Evolutionary conservation across 2,329 filamentous ascomycete genomes (phyloP), one percentile per base, ranked within the genome.

Genomic region (Teratosphaeria pseudoeucalypti): DNA sequence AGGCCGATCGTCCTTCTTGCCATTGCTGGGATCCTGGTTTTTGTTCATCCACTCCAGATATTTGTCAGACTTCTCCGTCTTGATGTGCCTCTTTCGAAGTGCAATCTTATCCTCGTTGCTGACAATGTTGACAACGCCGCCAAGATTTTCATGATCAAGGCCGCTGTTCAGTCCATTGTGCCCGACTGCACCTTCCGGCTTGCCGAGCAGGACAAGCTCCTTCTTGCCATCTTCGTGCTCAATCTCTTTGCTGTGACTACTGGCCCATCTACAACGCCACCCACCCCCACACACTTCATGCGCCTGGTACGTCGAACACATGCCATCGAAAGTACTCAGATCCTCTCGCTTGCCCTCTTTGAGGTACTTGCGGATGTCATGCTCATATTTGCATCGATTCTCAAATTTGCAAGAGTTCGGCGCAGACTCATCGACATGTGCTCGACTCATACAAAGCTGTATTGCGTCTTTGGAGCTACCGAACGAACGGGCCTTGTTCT

Each of bases 231-330:
- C 92, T 58, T 86, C 85, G 23, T 80, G 84, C 64, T 88, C 84
- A 27, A 89, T 75, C 75, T 97, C 92, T 63, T 85, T 81, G 67
- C 90, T 94, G 75, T 99, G 94, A 63, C 90, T 95, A 63, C 82
- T 82, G 37, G 90, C 88, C 70, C 96, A 95, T 26, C 92, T 87
- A 72, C 94, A 99, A 72, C 92, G 95, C 92, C 92, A 99, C 6
- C 94, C 94, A 14, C 87, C 84, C 55, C 83, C 81, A 68, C 94
- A 99, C 62, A 80, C 84, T 12, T 92, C 92, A 64, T 87, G 83
- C 16, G 79, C 78, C 65, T 89, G 86, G 73, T 85, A 96, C 9
- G 95, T 82, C 0, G 92, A 92, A 70, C 94, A 99, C 62, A 87
- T 79, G 6, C 89, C 88, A 52, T 80, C 81, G 68, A 95, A 87